These are phyloP conservation scores for Kluyveromyces marxianus DNA, from an alignment of 1,139 yeast genomes.

Conservation along the genomic window DNA sequence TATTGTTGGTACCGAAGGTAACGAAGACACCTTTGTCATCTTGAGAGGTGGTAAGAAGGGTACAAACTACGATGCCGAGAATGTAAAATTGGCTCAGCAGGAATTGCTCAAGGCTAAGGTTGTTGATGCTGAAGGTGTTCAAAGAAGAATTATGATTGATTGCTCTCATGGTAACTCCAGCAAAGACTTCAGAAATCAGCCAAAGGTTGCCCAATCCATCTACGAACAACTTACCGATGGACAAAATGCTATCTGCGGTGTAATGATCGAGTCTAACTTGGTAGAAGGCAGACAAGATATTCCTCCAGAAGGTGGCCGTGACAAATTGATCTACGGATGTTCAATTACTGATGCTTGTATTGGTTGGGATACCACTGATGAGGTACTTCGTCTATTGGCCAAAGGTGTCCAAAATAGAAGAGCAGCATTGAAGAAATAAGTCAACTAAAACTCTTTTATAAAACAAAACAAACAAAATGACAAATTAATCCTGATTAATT, in stretches of 20 bases:
- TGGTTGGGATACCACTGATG: conserved; percentile 76
- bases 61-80: conserved; percentile 76
- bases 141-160: conserved; percentile 86
- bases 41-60: conserved; percentile 93
- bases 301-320: conserved; percentile 70
- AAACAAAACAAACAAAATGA: background rate
- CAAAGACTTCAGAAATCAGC: conserved; percentile 88
- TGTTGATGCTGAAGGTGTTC: conserved; percentile 37
- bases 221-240: conserved; percentile 78
- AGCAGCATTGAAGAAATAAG: conserved; percentile 23
- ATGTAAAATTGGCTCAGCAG: conserved; percentile 61
- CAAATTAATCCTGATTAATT: background rate
- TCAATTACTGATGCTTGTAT: conserved; percentile 97
- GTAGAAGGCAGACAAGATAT: conserved; percentile 91
- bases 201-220: conserved; percentile 74
- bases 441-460: background rate
- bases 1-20: conserved; percentile 91
- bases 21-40: conserved; percentile 81
- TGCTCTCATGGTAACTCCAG: conserved; percentile 95
- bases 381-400: conserved; percentile 62
- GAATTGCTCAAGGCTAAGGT: conserved; percentile 54
- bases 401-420: conserved; percentile 78
- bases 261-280: conserved; percentile 92
- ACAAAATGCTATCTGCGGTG: conserved; percentile 72
- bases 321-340: conserved; percentile 75